Evolutionary conservation across 1,139 yeast species (phyloP).

Genomic region (Pneumocystis sp.): DNA sequence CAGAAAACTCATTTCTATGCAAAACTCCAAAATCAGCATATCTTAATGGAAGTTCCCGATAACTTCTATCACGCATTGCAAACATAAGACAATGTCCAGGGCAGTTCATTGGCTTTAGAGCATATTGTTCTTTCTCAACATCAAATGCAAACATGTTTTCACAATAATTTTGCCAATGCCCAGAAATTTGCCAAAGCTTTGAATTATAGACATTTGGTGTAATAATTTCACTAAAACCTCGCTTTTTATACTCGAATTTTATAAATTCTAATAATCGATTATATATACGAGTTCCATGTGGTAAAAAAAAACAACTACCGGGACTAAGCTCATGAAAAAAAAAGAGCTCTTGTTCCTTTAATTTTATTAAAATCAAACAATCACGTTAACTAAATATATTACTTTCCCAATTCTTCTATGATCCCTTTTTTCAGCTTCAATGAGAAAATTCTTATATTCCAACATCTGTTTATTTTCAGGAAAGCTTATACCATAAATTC

Average conservation of each 20-base stretch:
- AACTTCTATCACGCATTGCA: slow-evolving; percentile 68
- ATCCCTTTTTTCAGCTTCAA: slow-evolving; percentile 94
- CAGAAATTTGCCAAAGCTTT: slow-evolving; percentile 77
- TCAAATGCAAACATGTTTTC: slow-evolving; percentile 66
- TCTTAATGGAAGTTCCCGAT: slow-evolving; percentile 78
- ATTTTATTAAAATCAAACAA: neutral
- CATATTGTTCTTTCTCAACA: slow-evolving; percentile 30
- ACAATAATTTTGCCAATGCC: slow-evolving; percentile 91
- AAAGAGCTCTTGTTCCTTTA: slow-evolving; percentile 76
- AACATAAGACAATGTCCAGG: slow-evolving; percentile 93
- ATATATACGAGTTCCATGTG: slow-evolving; percentile 79
- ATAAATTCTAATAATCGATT: slow-evolving; percentile 65
- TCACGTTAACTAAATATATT: neutral
- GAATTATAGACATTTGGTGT: slow-evolving; percentile 84
- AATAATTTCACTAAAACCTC: slow-evolving; percentile 83
- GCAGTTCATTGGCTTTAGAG: slow-evolving; percentile 95
- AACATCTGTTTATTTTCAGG: slow-evolving; percentile 97
- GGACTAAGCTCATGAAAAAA: slow-evolving; percentile 94
- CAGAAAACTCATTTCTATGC: slow-evolving; percentile 90
- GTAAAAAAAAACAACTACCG: slow-evolving; percentile 72
- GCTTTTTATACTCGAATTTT: slow-evolving; percentile 66
- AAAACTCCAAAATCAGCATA: slow-evolving; percentile 85
- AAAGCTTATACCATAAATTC: slow-evolving; percentile 96
- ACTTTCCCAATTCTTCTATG: slow-evolving; percentile 82
- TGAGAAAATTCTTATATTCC: slow-evolving; percentile 84